phyloP scores from a whole-genome alignment of 2,329 filamentous ascomycete species.

The Exophiala calicioides region DNA sequence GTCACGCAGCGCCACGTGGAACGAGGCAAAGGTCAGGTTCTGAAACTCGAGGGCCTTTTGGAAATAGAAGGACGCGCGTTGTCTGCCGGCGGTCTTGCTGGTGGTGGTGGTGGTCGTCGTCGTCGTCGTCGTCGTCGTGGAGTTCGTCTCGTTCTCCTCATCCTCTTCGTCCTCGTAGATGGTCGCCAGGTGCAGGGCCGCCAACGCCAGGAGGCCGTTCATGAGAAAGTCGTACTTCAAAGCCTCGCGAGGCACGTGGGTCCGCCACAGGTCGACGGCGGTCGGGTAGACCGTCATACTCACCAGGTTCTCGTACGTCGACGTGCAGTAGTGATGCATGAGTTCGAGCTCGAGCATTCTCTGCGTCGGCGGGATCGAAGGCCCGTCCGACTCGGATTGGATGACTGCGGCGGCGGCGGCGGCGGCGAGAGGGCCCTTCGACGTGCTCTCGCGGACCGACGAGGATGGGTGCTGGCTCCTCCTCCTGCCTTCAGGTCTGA shows the following conservation, averaged over 20 bases:
- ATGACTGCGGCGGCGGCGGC: too few species aligned
- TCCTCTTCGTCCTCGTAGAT: too few species aligned
- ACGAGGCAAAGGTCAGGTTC: slow-evolving; percentile 36
- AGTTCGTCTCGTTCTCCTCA: too few species aligned
- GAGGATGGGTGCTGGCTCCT: too few species aligned
- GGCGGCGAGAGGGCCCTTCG: too few species aligned
- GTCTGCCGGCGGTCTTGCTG: slow-evolving; percentile 11
- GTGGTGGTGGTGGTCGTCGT: slow-evolving; percentile 25
- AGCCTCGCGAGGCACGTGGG: slow-evolving; percentile 37
- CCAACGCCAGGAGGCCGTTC: slow-evolving; percentile 41
- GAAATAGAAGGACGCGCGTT: slow-evolving; percentile 31
- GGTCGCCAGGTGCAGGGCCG: slow-evolving; percentile 37
- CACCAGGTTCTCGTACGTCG: slow-evolving; percentile 45
- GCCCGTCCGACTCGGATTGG: too few species aligned
- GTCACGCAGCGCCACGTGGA: slow-evolving; percentile 35
- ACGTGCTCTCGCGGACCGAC: too few species aligned
- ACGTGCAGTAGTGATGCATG: slow-evolving; percentile 52
- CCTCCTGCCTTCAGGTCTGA: too few species aligned
- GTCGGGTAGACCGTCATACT: slow-evolving; percentile 41
- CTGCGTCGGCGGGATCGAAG: too few species aligned
- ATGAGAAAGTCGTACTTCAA: slow-evolving; percentile 46
- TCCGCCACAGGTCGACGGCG: slow-evolving; percentile 36
- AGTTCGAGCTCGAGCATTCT: slow-evolving; percentile 50
- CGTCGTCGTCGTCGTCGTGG: too few species aligned
- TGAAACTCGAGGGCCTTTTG: slow-evolving; percentile 40